Evolutionary conservation across 2,329 filamentous ascomycete species (phyloP).

Genomic region (Davidsoniella eucalypti): DNA sequence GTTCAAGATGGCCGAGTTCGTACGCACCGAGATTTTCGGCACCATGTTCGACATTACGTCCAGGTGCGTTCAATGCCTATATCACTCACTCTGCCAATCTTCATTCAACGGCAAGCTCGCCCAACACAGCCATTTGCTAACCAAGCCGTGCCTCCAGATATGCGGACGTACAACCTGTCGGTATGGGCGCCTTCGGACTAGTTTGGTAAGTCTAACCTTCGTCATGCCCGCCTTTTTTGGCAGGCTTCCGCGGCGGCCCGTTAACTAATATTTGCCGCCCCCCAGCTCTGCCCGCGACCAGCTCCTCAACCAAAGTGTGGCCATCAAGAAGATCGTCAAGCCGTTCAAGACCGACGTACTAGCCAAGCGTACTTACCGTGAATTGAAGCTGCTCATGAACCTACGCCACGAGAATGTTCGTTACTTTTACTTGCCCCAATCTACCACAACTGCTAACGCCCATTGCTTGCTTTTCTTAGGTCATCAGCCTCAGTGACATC

Average conservation of each 20-base stretch:
- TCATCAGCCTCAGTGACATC: slow-evolving; percentile 97
- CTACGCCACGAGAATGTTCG: slow-evolving; percentile 86
- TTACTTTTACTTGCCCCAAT: not conserved
- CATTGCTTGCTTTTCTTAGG: slow-evolving; percentile 30
- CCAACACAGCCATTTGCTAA: not conserved
- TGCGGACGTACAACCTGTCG: slow-evolving; percentile 92
- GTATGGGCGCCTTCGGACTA: slow-evolving; percentile 96
- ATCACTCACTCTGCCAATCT: not conserved
- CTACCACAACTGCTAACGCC: not conserved
- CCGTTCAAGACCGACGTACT: slow-evolving; percentile 98
- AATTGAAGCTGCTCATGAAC: slow-evolving; percentile 94
- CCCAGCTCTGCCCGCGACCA: slow-evolving; percentile 87
- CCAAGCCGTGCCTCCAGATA: slow-evolving; percentile 42
- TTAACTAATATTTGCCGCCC: not conserved
- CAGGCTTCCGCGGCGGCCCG: not conserved
- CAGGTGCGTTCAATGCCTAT: slow-evolving; percentile 42
- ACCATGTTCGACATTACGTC: slow-evolving; percentile 99
- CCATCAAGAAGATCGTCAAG: slow-evolving; percentile 99
- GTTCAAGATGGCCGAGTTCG: slow-evolving; percentile 88
- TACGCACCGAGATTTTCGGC: slow-evolving; percentile 97
- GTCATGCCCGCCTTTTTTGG: no score
- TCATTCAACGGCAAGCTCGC: not conserved
- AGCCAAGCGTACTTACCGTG: slow-evolving; percentile 92
- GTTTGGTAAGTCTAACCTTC: slow-evolving; percentile 55
- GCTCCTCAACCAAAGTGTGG: slow-evolving; percentile 90